Conservation (phyloP, 257 asterid species). For the Salvia splendens region DNA sequence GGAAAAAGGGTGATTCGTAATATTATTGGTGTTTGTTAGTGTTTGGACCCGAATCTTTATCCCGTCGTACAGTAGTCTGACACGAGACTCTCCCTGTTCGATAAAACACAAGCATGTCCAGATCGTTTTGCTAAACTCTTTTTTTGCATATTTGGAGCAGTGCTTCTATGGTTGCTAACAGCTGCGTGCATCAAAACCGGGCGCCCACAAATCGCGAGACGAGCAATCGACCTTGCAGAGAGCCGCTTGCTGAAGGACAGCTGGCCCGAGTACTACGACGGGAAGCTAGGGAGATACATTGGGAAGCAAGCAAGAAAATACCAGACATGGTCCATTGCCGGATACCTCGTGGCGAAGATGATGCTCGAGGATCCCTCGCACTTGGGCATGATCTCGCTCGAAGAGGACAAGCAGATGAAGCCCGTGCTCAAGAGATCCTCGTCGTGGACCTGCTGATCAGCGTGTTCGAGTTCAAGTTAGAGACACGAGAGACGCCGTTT, state of each 20-base stretch:
- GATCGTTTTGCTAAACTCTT: slow-evolving; percentile 17
- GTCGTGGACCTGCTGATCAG: slow-evolving; percentile 67
- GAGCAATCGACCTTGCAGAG: slow-evolving; percentile 82
- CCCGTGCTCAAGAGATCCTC: slow-evolving; percentile 71
- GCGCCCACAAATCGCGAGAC: slow-evolving; percentile 77
- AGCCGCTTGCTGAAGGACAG: slow-evolving; percentile 73
- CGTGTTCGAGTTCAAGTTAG: background rate
- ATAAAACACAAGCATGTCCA: no score
- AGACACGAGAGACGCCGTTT: slow-evolving; percentile 35
- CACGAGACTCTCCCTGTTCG: no score
- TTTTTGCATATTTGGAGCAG: slow-evolving; percentile 40
- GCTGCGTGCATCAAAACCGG: slow-evolving; percentile 88
- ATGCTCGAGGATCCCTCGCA: slow-evolving; percentile 85
- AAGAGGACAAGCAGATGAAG: slow-evolving; percentile 84
- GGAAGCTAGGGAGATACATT: slow-evolving; percentile 63
- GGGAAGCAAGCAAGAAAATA: slow-evolving; percentile 79
- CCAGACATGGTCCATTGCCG: slow-evolving; percentile 87
- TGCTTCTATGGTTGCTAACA: slow-evolving; percentile 74
- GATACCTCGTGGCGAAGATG: slow-evolving; percentile 81
- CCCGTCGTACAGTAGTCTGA: no score
- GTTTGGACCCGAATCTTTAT: no score
- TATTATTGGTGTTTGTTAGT: no score
- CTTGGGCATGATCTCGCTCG: slow-evolving; percentile 82
- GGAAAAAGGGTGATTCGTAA: no score
- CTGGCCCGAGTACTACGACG: slow-evolving; percentile 88